Base-by-base conservation (phyloP, 495 filamentous ascomycete species). In the Hypoxylon intermedium region DNA sequence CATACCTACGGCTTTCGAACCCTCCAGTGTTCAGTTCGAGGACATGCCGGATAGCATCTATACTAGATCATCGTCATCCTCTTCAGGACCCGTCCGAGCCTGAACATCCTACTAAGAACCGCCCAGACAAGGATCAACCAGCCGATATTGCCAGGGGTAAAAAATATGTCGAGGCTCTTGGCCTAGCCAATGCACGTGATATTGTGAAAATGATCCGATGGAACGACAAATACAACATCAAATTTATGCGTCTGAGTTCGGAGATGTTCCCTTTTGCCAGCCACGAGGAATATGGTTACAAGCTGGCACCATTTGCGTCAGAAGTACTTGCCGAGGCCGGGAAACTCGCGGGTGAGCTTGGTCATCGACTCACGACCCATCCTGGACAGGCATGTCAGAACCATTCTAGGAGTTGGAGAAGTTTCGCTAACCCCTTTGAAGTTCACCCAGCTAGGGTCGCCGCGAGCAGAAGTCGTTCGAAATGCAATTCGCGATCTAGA, bases 191-290 rank as follows among this genome's bases (percentile, higher is more conserved):
- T 74, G 88, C 89, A 16, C 80, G 84, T 26, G 93, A 97, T 63
- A 83, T 97, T 5, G 74, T 82, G 28, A 96, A 95, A 67, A 87
- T 97, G 80, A 65, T 98, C 16, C 82, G 87, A 1, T 98, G 94
- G 94, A 97, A 98, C 68, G 91, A 97, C 56, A 87, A 85, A 50
- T 97, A 94, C 54, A 87, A 85, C 34, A 98, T 97, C 75, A 94
- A 89, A 67, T 95, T 98, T 71, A 82, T 98, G 80, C 87, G 93
- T 2, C 79, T 98, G 15, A 93, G 89, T 63, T 94, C 89, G 63
- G 94, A 96, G 67, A 97, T 97, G 90, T 97, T 97, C 57, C 94
- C 93, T 0, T 97, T 97, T 70, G 92, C 94, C 0, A 93, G 89
- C 44, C 92, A 97, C 62, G 79, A 81, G 20, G 87, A 89, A 53